These are phyloP conservation scores for Neurospora sp. DNA, from an alignment of 495 filamentous ascomycete genomes.

Conservation along the genomic window DNA sequence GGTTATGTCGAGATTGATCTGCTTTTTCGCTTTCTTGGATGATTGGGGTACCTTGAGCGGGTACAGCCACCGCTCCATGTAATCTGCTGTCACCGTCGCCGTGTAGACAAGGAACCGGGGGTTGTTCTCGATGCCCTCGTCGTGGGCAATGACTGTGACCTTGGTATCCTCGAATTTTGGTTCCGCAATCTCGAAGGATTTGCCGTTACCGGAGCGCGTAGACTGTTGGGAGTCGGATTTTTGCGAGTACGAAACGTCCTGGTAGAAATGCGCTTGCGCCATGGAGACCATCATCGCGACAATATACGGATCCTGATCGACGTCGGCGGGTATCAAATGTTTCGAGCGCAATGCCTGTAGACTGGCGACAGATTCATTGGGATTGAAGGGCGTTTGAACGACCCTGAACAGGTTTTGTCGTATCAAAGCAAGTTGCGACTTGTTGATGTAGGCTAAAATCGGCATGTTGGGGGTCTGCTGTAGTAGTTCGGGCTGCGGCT, in stretches of 20 bases:
- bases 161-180: slow-evolving; percentile 25
- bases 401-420: slow-evolving; percentile 26
- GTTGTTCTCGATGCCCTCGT: slow-evolving; percentile 19
- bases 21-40: not conserved
- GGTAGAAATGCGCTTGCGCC: slow-evolving; percentile 36
- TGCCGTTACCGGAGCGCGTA: slow-evolving; percentile 3
- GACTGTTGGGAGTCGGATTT: slow-evolving; percentile 9
- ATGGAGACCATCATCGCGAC: slow-evolving; percentile 33
- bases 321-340: slow-evolving; percentile 26
- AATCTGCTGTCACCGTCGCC: slow-evolving; percentile 25
- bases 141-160: slow-evolving; percentile 30
- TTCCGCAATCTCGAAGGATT: slow-evolving; percentile 1
- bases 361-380: slow-evolving; percentile 24
- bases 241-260: slow-evolving; percentile 1
- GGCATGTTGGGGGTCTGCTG: slow-evolving; percentile 13
- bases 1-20: slow-evolving; percentile 20
- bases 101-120: slow-evolving; percentile 34
- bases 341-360: slow-evolving; percentile 29
- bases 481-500: slow-evolving; percentile 6
- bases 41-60: slow-evolving; percentile 20
- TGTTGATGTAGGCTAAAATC: slow-evolving; percentile 33
- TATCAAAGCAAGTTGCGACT: slow-evolving; percentile 19
- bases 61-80: slow-evolving; percentile 29
- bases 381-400: slow-evolving; percentile 13
- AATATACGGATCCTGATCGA: slow-evolving; percentile 33